phyloP scores from a whole-genome alignment of 176 grass and related monocot genomes.

The Chloris gayana region DNA sequence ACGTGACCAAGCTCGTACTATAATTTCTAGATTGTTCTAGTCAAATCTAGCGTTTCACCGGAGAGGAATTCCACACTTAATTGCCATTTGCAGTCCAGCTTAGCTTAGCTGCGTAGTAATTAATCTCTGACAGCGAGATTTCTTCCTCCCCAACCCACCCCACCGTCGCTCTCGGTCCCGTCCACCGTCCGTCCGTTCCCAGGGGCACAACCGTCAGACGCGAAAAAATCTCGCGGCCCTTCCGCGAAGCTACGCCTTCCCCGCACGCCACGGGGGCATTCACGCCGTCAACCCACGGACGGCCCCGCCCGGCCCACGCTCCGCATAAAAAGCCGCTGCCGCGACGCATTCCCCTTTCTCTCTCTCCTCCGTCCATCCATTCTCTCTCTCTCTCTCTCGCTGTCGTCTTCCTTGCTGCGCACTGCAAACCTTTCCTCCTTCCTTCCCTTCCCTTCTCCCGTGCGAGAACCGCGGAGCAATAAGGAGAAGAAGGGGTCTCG shows the following conservation, averaged over 20 bases:
- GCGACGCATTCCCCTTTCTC: not conserved
- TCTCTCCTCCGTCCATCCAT: not conserved
- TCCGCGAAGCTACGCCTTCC: slow-evolving; percentile 4
- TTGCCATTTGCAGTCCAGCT: not conserved
- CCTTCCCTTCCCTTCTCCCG: not conserved
- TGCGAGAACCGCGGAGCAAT: slow-evolving; percentile 36
- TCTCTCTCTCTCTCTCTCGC: not conserved
- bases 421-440: slow-evolving; percentile 15
- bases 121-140: not conserved
- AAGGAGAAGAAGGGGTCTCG: not conserved
- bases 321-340: slow-evolving; percentile 32
- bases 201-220: slow-evolving; percentile 6
- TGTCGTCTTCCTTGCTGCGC: slow-evolving; percentile 16
- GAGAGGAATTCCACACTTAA: not conserved
- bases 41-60: not conserved
- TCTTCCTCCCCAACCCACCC: not conserved
- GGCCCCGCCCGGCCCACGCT: not conserved
- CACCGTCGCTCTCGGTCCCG: not conserved
- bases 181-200: not conserved
- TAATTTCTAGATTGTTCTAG: not conserved
- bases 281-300: slow-evolving; percentile 33
- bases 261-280: slow-evolving; percentile 27
- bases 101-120: not conserved
- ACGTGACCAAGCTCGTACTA: not conserved
- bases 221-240: not conserved